Conservation (phyloP, 139 green algal species). For the Cymbomonas tetramitiformis region DNA sequence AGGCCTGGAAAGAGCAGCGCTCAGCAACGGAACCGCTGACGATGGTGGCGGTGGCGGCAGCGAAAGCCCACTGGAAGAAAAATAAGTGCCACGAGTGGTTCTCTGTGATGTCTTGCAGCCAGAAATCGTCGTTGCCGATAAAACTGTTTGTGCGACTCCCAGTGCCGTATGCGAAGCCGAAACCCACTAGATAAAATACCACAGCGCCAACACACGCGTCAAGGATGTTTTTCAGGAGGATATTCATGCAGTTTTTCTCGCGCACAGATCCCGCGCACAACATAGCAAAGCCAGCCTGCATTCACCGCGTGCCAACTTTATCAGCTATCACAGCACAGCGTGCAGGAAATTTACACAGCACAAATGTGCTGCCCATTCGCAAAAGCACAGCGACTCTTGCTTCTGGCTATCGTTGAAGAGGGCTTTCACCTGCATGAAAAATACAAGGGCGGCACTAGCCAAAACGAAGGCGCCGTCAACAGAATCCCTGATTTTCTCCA, state of each 20-base stretch:
- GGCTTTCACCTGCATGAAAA: no score
- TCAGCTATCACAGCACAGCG: no score
- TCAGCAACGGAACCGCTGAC: conserved; percentile 39
- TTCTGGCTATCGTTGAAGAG: no score
- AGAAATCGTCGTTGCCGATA: no score
- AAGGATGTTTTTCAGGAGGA: conserved; percentile 71
- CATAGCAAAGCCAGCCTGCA: conserved; percentile 77
- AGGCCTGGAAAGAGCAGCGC: conserved; percentile 31
- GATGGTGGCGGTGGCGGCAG: conserved; percentile 29
- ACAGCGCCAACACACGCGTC: conserved; percentile 54
- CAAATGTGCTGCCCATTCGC: no score
- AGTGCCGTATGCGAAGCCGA: conserved; percentile 48
- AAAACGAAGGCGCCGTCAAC: no score
- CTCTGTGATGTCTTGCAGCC: conserved; percentile 7
- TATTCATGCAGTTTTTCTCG: conserved; percentile 79
- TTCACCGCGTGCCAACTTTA: no score
- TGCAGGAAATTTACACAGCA: no score
- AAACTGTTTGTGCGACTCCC: no score
- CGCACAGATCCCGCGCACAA: conserved; percentile 65
- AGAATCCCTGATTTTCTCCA: no score
- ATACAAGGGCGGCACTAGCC: no score
- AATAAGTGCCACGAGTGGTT: conserved; percentile 2
- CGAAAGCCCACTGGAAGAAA: conserved; percentile 33
- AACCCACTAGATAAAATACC: conserved; percentile 45
- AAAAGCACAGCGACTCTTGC: no score